Percentiles rank a stretch among this genome's conserved stretches.
phyloP scores from a whole-genome alignment of 2,329 filamentous ascomycete species.

The Aureobasidium lini region DNA sequence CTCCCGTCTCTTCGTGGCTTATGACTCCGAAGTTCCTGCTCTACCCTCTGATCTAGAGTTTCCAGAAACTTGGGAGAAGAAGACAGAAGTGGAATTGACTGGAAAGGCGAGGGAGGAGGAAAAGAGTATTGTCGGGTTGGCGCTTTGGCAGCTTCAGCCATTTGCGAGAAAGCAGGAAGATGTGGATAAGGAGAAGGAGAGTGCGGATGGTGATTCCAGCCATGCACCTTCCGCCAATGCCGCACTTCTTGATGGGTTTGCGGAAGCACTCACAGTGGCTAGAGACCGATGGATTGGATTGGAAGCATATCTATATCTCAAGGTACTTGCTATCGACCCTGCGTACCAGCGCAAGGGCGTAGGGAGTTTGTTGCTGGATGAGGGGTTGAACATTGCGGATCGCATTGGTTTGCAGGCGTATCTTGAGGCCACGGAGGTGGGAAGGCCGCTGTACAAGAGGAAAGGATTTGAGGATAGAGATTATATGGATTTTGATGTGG shows the following conservation, averaged over 20 bases:
- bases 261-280: constrained; percentile 12
- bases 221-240: constrained; percentile 19
- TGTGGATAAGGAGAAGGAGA: constrained; percentile 16
- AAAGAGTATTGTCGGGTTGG: neutral
- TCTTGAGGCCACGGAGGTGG: constrained; percentile 33
- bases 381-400: constrained; percentile 35
- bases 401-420: constrained; percentile 30
- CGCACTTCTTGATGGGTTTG: constrained; percentile 20
- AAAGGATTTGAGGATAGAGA: constrained; percentile 25
- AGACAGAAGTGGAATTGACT: neutral
- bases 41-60: neutral
- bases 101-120: neutral
- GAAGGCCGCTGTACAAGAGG: constrained; percentile 32
- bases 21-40: constrained; percentile 7
- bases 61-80: constrained; percentile 4
- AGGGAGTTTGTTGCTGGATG: constrained; percentile 30
- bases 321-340: constrained; percentile 31
- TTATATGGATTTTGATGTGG: constrained; percentile 17
- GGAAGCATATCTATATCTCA: constrained; percentile 22
- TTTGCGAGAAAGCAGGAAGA: constrained; percentile 22
- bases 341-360: constrained; percentile 34
- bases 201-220: constrained; percentile 15
- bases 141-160: constrained; percentile 25
- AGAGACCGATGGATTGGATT: constrained; percentile 22
- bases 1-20: neutral